These are phyloP conservation scores for Kodamaea leandrae DNA, from an alignment of 805 yeast species.

Conservation along the genomic window DNA sequence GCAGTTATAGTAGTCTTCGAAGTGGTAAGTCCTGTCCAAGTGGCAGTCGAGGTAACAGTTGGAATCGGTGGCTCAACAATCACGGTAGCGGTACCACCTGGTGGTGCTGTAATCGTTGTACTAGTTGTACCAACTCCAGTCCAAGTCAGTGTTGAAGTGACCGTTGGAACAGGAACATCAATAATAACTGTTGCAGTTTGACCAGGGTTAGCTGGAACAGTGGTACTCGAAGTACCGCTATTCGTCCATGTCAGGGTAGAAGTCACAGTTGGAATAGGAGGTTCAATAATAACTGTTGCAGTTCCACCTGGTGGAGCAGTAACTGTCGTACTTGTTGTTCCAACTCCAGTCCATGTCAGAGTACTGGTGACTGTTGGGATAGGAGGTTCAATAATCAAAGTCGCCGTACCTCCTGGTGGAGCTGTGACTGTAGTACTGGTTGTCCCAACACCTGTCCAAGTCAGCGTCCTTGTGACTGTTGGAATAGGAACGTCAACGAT, in stretches of 20 bases:
- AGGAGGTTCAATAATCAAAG: constrained; percentile 18
- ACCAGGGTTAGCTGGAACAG: constrained; percentile 9
- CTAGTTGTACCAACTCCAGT: not conserved
- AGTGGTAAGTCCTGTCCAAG: constrained; percentile 1
- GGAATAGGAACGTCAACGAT: constrained; percentile 15
- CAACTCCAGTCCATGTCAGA: constrained; percentile 8
- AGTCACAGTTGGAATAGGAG: constrained; percentile 17
- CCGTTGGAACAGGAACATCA: constrained; percentile 11
- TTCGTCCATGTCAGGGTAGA: constrained; percentile 10
- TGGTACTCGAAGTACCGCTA: constrained; percentile 10
- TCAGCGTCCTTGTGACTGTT: constrained; percentile 15
- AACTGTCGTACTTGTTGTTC: constrained; percentile 10
- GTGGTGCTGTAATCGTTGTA: not conserved
- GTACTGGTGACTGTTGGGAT: constrained; percentile 12
- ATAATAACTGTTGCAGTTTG: constrained; percentile 13
- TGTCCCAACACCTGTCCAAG: constrained; percentile 15
- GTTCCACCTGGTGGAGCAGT: constrained; percentile 5
- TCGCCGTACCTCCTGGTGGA: constrained; percentile 11
- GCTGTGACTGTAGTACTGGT: constrained; percentile 8
- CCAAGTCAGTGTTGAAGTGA: not conserved
- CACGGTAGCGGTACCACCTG: constrained; percentile 12
- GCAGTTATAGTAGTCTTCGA: constrained; percentile 5
- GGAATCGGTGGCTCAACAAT: constrained; percentile 8
- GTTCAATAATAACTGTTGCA: constrained; percentile 15
- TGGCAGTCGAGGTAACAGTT: constrained; percentile 1